Base-by-base conservation (phyloP, 495 filamentous ascomycete species). In the Xylaria curta region DNA sequence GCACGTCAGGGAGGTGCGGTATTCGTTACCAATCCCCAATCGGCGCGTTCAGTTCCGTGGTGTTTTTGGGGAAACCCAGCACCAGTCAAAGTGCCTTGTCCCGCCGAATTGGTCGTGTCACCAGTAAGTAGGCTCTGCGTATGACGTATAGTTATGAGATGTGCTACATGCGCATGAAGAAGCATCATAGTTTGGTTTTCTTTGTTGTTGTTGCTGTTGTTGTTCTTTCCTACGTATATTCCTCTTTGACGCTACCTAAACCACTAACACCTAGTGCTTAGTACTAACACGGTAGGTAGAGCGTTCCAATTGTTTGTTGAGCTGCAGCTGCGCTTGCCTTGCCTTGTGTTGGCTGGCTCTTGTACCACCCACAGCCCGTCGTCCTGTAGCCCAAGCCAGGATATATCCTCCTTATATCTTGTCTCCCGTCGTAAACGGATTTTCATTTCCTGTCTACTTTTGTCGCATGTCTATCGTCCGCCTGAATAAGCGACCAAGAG, bases 301-400 rank as follows among this genome's bases (percentile, higher is more conserved):
- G 13, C n/a, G 33, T 38, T 42, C n/a, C n/a, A n/a, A n/a, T n/a
- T 44, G 60, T 63, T 63, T 44, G 60, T 31, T n/a, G 62, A 65
- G 62, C 42, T 42, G 40, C 40, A 47, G 46, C 31, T 53, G 40
- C 31, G 47, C 63, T 40, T 66, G 63, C 63, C 63, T 40, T 66
- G 63, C 63, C 47, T 38, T 38, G 44, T 53, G 61, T 66, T 53
- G 31, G 63, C 38, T 21, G 15, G 44, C 31, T 36, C 31, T 46
- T 36, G 47, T 51, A 26, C 63, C 2, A 47, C 63, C 46, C n/a
- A 28, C 63, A 31, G 51, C 46, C 62, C 63, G 31, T 66, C 17
- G 36, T 31, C 13, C 56, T 31, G 28, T 31, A 3, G 28, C 28
- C 28, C 28, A 31, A 31, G 28, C 28, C 28, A 28, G 51, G 24